Evolutionary conservation across 2,329 filamentous ascomycete genomes (phyloP).

Genomic region (Cytospora leucostoma): DNA sequence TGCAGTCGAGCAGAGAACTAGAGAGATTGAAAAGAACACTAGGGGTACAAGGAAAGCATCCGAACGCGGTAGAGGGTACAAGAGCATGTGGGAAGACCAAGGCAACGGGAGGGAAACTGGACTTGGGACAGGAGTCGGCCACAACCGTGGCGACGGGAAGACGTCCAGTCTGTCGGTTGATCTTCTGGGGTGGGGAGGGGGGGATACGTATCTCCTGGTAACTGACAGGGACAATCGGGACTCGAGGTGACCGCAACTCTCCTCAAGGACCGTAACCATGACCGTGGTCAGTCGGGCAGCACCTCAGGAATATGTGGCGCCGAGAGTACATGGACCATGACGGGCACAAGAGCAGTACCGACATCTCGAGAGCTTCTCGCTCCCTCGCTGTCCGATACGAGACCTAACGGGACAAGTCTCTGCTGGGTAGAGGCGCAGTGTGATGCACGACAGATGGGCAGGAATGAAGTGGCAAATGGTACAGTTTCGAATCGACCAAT

Average conservation of each 20-base stretch:
- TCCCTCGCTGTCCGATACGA: slow-evolving; percentile 30
- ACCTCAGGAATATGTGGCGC: slow-evolving; percentile 15
- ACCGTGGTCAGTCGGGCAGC: slow-evolving; percentile 21
- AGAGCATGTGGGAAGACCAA: slow-evolving; percentile 20
- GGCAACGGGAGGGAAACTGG: slow-evolving; percentile 15
- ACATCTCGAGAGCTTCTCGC: slow-evolving; percentile 19
- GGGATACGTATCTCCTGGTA: slow-evolving; percentile 21
- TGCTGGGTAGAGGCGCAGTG: slow-evolving; percentile 37
- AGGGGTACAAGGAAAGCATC: slow-evolving; percentile 23
- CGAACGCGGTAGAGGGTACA: slow-evolving; percentile 23
- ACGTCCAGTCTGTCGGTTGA: slow-evolving; percentile 23
- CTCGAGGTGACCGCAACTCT: slow-evolving; percentile 27
- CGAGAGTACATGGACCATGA: slow-evolving; percentile 22
- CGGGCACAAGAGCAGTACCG: slow-evolving; percentile 28
- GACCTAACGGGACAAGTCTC: slow-evolving; percentile 26
- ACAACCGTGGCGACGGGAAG: slow-evolving; percentile 24
- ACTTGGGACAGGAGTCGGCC: slow-evolving; percentile 17
- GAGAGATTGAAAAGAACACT: slow-evolving; percentile 27
- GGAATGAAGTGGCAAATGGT: slow-evolving; percentile 48
- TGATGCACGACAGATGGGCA: slow-evolving; percentile 43
- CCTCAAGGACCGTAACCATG: slow-evolving; percentile 15
- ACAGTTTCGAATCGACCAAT: slow-evolving; percentile 43
- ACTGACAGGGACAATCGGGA: slow-evolving; percentile 27
- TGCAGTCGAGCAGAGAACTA: slow-evolving; percentile 27
- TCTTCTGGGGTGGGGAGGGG: slow-evolving; percentile 8